phyloP scores from a whole-genome alignment of 805 yeast genomes.

The Cyberlindnera sargentensis region DNA sequence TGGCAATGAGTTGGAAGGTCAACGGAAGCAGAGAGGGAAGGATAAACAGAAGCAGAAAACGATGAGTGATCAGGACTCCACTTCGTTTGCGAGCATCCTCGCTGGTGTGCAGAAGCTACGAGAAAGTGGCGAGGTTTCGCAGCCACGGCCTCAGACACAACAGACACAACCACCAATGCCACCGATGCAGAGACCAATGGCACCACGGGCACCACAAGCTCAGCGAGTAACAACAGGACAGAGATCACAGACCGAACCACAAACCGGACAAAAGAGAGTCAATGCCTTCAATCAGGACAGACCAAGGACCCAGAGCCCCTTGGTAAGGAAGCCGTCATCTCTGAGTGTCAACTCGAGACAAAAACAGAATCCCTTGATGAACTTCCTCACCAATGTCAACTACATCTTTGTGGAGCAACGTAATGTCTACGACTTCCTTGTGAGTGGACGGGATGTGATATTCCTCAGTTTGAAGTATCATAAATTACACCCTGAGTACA shows the following conservation, averaged over 20 bases:
- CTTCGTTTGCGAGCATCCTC: slow-evolving; percentile 63
- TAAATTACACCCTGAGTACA: slow-evolving; percentile 69
- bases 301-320: slow-evolving; percentile 8
- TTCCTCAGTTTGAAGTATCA: slow-evolving; percentile 68
- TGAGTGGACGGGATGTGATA: slow-evolving; percentile 48
- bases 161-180: background rate
- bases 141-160: slow-evolving; percentile 1
- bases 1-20: too few species aligned
- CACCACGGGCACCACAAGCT: background rate
- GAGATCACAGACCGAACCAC: slow-evolving; percentile 1
- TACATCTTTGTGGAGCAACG: slow-evolving; percentile 42
- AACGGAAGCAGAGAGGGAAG: background rate
- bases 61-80: slow-evolving; percentile 32
- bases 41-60: background rate
- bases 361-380: slow-evolving; percentile 64
- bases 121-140: slow-evolving; percentile 17
- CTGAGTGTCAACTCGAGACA: slow-evolving; percentile 59
- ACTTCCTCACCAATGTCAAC: slow-evolving; percentile 45
- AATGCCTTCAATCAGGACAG: slow-evolving; percentile 21
- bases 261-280: slow-evolving; percentile 11
- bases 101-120: slow-evolving; percentile 58
- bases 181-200: background rate
- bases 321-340: slow-evolving; percentile 19
- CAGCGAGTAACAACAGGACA: background rate
- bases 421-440: slow-evolving; percentile 55